Conservation (phyloP, 1,139 yeast species). For the Starmera stellimalicola region DNA sequence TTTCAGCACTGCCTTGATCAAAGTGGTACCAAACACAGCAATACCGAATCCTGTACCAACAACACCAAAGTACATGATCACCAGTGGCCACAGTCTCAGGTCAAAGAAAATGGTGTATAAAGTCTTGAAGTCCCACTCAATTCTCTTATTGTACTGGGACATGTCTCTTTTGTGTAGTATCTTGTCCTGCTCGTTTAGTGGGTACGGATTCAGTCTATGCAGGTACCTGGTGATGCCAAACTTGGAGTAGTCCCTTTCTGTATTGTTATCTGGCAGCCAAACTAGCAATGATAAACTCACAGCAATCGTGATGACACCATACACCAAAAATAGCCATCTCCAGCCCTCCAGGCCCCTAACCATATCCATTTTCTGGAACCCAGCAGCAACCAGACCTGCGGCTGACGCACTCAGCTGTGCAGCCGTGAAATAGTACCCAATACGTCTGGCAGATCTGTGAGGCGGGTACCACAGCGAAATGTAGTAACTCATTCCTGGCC, state of each 20-base stretch:
- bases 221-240: conserved; percentile 10
- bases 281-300: conserved; percentile 60
- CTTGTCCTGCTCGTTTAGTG: conserved; percentile 45
- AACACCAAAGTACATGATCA: conserved; percentile 86
- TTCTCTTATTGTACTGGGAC: conserved; percentile 32
- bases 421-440: conserved; percentile 86
- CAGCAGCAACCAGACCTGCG: conserved; percentile 80
- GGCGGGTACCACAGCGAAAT: conserved; percentile 82
- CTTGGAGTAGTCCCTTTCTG: conserved; percentile 3
- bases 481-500: conserved; percentile 91
- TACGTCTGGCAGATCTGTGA: conserved; percentile 65
- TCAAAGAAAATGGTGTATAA: conserved; percentile 50
- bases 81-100: conserved; percentile 66
- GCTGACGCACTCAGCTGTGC: conserved; percentile 84
- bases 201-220: conserved; percentile 13
- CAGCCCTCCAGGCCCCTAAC: conserved; percentile 64
- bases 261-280: conserved; percentile 69
- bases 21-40: conserved; percentile 81
- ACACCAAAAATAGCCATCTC: conserved; percentile 81
- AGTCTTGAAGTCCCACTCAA: conserved; percentile 56
- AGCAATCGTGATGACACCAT: conserved; percentile 62
- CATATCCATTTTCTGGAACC: conserved; percentile 78
- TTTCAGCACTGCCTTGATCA: conserved; percentile 52
- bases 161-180: conserved; percentile 58
- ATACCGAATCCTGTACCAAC: conserved; percentile 85